Conservation (phyloP, 345 rosid species). For the Gossypium ekmanianum region DNA sequence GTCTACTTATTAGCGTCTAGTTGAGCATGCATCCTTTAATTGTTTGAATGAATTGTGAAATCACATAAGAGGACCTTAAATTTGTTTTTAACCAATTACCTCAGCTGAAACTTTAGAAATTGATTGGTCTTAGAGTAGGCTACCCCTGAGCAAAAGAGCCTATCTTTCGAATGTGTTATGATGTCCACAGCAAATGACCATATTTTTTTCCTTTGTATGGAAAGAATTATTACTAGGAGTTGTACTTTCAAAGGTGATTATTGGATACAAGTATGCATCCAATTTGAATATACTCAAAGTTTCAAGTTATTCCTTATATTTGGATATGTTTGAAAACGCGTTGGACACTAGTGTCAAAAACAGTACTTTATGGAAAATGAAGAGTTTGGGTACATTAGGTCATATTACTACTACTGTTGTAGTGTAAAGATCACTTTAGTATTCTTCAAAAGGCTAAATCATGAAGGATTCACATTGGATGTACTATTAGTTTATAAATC, state of each 20-base stretch:
- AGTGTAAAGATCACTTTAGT: neutral
- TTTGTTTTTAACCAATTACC: neutral
- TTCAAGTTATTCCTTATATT: too few species aligned
- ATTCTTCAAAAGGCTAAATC: neutral
- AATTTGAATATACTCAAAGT: too few species aligned
- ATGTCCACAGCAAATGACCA: neutral
- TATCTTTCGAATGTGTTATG: neutral
- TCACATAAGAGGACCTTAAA: neutral
- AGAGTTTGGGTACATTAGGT: too few species aligned
- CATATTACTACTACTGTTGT: too few species aligned
- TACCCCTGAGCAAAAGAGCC: neutral
- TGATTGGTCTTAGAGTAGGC: neutral
- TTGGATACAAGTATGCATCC: too few species aligned
- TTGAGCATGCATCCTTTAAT: neutral
- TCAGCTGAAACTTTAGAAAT: neutral
- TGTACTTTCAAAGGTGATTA: neutral
- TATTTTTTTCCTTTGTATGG: neutral
- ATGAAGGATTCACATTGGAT: too few species aligned
- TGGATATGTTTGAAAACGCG: too few species aligned
- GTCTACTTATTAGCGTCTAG: neutral
- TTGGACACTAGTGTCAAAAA: too few species aligned
- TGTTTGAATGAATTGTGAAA: neutral
- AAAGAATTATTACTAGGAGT: neutral
- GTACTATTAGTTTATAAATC: too few species aligned
- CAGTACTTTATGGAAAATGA: too few species aligned